Evolutionary conservation across 2,329 filamentous ascomycete genomes (phyloP), one percentile per base, ranked within the genome.

Genomic region (Stromatinia cepivora): DNA sequence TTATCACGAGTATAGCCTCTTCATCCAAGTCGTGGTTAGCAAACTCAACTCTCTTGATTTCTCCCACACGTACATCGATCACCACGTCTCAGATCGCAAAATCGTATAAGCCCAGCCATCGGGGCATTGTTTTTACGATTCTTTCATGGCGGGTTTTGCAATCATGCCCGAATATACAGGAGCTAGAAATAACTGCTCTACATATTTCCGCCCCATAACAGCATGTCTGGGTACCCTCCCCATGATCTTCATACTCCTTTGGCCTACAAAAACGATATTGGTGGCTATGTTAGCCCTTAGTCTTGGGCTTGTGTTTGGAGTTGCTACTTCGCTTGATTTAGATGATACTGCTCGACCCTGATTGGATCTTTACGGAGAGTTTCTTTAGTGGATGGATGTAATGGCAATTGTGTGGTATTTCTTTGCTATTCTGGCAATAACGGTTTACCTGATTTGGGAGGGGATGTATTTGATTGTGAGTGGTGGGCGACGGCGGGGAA

Each of bases 261-360:
- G 78, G 78, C 84, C 80, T 57, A 82, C 79, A 81, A 81, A 0
- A 73, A 84, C 80, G 58, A 82, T 79, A 63, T 75, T 78, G 0
- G 85, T 85, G 0, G 84, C 84, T 0, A 82, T 86, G 20, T 74
- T 84, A 5, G 80, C 84, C 0, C 84, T 85, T 0, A 72, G 86
- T 0, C 75, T 86, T 0, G 85, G 85, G 0, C 79, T 86, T 71
- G 79, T 78, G 0, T 85, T 84, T 0, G 85, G 85, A 0, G 79
- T 87, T 8, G 81, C 79, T 0, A 84, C 85, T 31, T 87, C 85
- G 85, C 78, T 87, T 0, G 83, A 85, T 0, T 78, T 85, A 83
- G 84, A 83, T 83, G 0, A 77, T 85, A 76, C 83, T 83, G 31
- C 77, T 85, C 7, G 85, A 85, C 71, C 80, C 83, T 3, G 76